Conservation (phyloP, 1,139 yeast genomes). For the Taphrina confusa region DNA sequence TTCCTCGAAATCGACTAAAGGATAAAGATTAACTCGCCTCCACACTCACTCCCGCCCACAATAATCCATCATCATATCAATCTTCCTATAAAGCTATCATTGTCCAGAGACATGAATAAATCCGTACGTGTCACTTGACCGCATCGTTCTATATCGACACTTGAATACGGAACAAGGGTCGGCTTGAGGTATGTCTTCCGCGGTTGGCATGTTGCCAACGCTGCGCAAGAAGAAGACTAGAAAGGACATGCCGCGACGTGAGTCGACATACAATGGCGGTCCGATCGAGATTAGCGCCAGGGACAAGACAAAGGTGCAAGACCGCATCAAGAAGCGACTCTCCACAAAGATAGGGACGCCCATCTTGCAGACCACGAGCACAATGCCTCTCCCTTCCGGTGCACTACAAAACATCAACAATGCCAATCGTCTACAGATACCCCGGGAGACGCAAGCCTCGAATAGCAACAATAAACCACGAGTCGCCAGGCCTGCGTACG, state of each 20-base stretch:
- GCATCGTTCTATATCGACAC: no score
- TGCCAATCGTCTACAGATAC: conserved; percentile 22
- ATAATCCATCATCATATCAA: no score
- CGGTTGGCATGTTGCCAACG: conserved; percentile 19
- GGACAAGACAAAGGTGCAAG: conserved; percentile 29
- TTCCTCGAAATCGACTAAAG: no score
- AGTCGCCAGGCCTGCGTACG: conserved; percentile 13
- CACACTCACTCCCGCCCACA: no score
- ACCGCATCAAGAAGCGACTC: conserved; percentile 30
- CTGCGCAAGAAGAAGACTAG: conserved; percentile 26
- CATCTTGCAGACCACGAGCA: not conserved
- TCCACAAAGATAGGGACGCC: conserved; percentile 27
- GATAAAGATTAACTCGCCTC: no score
- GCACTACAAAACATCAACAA: conserved; percentile 25
- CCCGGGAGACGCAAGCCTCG: conserved; percentile 21
- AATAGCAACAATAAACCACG: not conserved
- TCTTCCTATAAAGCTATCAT: no score
- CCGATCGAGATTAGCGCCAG: conserved; percentile 26
- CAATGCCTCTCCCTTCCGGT: conserved; percentile 8
- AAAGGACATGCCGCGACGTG: conserved; percentile 28
- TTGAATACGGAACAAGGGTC: no score
- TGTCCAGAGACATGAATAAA: no score
- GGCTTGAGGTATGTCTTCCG: conserved; percentile 29
- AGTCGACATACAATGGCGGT: conserved; percentile 24
- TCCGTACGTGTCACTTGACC: no score